Evolutionary conservation across 768 basidiomycete species (phyloP).

Genomic region (Dioszegia aurantiaca): DNA sequence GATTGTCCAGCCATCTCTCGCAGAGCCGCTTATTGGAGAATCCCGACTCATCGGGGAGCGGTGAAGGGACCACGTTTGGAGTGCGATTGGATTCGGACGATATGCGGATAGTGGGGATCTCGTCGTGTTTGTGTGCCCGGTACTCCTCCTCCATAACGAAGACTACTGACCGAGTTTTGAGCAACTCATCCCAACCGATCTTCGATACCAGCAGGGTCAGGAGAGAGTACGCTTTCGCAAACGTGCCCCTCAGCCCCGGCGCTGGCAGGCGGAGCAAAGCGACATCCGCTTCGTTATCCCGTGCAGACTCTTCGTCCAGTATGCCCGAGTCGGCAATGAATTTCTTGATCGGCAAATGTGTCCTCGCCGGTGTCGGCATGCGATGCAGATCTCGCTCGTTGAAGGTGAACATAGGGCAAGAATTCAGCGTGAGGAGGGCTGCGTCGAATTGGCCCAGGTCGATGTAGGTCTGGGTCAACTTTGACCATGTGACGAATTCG

Average conservation of each 20-base stretch:
- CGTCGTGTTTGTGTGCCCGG: conserved; percentile 85
- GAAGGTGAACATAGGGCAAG: conserved; percentile 99
- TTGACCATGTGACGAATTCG: conserved; percentile 99
- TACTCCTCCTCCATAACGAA: conserved; percentile 99
- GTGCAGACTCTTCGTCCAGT: conserved; percentile 74
- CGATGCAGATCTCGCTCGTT: conserved; percentile 93
- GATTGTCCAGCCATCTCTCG: conserved; percentile 90
- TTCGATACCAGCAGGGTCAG: conserved; percentile 86
- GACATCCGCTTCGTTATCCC: conserved; percentile 86
- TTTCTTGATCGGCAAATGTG: conserved; percentile 81
- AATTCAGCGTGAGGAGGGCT: conserved; percentile 84
- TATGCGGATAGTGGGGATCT: conserved; percentile 70
- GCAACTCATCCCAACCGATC: conserved; percentile 97
- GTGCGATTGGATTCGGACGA: conserved; percentile 62
- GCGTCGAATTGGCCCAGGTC: conserved; percentile 83
- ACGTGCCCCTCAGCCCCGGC: conserved; percentile 89
- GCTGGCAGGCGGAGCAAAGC: conserved; percentile 92
- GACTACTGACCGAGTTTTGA: conserved; percentile 87
- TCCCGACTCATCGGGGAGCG: conserved; percentile 60
- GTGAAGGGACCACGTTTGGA: conserved; percentile 10
- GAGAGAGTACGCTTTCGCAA: conserved; percentile 88
- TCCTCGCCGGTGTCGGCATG: conserved; percentile 69
- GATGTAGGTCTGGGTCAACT: conserved; percentile 90
- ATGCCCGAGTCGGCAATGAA: conserved; percentile 76
- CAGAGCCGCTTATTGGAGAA: conserved; percentile 96